phyloP scores from a whole-genome alignment of 1,284 basidiomycete genomes.

The Singerocomus rubriflavus region DNA sequence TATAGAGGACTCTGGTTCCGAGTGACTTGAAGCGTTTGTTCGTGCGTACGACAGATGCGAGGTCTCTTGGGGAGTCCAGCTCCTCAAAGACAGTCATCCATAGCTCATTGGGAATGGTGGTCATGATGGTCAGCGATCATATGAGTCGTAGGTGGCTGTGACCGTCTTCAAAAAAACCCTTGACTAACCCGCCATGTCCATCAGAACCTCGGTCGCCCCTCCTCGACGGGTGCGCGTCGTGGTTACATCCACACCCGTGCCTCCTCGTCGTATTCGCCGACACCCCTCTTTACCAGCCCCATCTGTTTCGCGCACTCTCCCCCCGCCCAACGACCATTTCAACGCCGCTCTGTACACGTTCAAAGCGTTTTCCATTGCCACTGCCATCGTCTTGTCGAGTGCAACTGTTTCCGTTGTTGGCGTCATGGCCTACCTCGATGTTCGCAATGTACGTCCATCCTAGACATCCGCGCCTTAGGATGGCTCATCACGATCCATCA shows the following conservation, averaged over 20 bases:
- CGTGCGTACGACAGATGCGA: conserved; percentile 33
- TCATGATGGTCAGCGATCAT: conserved; percentile 5
- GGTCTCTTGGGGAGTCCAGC: conserved; percentile 31
- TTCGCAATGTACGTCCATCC: conserved; percentile 36
- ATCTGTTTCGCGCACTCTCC: background rate
- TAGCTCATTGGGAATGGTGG: conserved; percentile 25
- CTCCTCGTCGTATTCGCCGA: background rate
- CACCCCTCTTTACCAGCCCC: background rate
- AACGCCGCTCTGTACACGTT: conserved; percentile 40
- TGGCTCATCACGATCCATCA: background rate
- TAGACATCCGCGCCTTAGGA: background rate
- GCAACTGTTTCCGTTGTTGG: conserved; percentile 37
- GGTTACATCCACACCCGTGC: background rate
- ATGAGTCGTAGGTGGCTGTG: background rate
- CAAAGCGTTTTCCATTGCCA: conserved; percentile 48
- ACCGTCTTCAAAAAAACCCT: too few relatives aligned
- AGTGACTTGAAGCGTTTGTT: conserved; percentile 34
- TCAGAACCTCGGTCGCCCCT: background rate
- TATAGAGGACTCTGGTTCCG: conserved; percentile 34
- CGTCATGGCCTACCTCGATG: conserved; percentile 40
- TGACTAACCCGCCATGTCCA: too few relatives aligned
- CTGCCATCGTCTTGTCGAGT: conserved; percentile 36
- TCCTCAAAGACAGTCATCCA: conserved; percentile 29
- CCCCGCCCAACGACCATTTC: conserved; percentile 25
- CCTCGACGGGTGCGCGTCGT: background rate